phyloP scores from a whole-genome alignment of 371 early-diverging fungal species.

The Mortierella polycephala region DNA sequence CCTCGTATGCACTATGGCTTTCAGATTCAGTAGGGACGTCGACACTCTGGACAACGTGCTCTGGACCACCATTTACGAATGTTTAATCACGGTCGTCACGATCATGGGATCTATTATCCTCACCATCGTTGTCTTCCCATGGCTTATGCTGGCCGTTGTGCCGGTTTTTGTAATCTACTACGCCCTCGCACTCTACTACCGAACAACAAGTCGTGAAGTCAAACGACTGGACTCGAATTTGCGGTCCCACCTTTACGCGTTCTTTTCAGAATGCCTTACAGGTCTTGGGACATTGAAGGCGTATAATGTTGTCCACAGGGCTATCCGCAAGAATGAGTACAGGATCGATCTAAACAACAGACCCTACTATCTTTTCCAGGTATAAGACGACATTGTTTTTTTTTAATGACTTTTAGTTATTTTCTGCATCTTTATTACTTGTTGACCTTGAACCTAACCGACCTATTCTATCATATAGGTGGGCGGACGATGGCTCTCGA shows the following conservation, averaged over 20 bases:
- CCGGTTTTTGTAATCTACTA: conserved; percentile 30
- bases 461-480: background rate
- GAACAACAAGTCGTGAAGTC: conserved; percentile 76
- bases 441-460: too few relatives aligned
- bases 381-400: conserved; percentile 1
- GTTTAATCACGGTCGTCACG: conserved; percentile 71
- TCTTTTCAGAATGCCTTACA: conserved; percentile 80
- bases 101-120: conserved; percentile 74
- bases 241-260: conserved; percentile 85
- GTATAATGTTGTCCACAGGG: conserved; percentile 73
- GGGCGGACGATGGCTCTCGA: conserved; percentile 43
- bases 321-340: conserved; percentile 59
- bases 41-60: conserved; percentile 82
- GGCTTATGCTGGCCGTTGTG: conserved; percentile 58
- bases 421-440: background rate
- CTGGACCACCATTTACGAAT: conserved; percentile 73
- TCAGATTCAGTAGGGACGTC: conserved; percentile 81
- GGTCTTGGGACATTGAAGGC: conserved; percentile 88
- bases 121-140: conserved; percentile 70
- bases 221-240: conserved; percentile 87
- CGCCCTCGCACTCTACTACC: conserved; percentile 54
- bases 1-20: background rate
- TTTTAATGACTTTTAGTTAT: background rate
- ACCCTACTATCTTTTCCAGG: conserved; percentile 43
- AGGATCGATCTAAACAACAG: conserved; percentile 54